Evolutionary conservation across 139 green algal species (phyloP), one percentile per base, ranked within the genome.

Genomic region (Tetradesmus lagerheimii): DNA sequence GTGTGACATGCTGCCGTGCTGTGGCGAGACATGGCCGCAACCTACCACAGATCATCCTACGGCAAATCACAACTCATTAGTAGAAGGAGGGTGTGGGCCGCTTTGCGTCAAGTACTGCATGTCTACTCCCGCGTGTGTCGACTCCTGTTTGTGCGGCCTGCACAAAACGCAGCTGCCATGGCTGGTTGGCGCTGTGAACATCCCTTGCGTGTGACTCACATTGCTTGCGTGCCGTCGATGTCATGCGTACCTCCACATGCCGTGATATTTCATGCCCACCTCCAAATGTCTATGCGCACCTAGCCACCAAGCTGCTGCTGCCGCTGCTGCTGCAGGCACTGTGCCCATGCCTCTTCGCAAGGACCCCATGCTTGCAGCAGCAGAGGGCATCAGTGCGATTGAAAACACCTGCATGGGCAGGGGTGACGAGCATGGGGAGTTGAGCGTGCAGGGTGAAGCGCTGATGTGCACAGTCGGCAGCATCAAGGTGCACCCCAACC

Each of bases 391-490:
- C 12, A 29, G 76, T 2, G 35, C 66, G 15, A 90, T 99, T 34
- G 97, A 99, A 87, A 38, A 67, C 45, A 67, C 87, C 37, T 99
- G 96, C 90, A n/a, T 67, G n/a, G 66, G 67, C 38, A 67, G 34
- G 2, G 14, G 18, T 0, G 66, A 81, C n/a, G 41, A 20, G 1
- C 3, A 67, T 4, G 84, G 84, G 35, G n/a, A 29, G 29, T 0
- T 89, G 43, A 14, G 37, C 27, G 66, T 83, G 0, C 41, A 45
- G 9, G 67, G 34, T 16, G 93, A 93, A 20, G 91, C 85, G 78
- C 94, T 99, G 86, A 96, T 99, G 71, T 99, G 97, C 92, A 99
- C 97, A 0, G 96, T 98, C 47, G 97, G 97, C n/a, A 91, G 96
- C 9, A 37, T 99, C 29, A 87, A 57, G 2, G 87, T 98, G 18